Percentiles rank a stretch among this genome's conserved stretches.
Evolutionary conservation across 2,329 filamentous ascomycete species (phyloP).

Genomic region (Xylaria sp.): DNA sequence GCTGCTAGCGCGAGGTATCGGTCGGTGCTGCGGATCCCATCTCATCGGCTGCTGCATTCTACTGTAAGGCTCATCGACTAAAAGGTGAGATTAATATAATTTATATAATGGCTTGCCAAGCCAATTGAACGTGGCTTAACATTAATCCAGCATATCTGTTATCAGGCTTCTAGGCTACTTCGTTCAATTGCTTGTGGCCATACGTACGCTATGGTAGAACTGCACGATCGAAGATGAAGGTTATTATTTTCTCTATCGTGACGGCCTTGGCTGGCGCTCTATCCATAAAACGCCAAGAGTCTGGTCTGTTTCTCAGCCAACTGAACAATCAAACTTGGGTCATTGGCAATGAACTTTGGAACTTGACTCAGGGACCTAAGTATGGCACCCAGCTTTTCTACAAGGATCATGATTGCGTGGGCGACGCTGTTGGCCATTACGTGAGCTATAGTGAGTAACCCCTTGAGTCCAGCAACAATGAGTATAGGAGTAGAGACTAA

Average conservation of each 20-base stretch:
- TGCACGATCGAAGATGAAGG: slow-evolving; percentile 2
- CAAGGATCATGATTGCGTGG: slow-evolving; percentile 40
- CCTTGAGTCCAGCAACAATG: background rate
- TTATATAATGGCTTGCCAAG: background rate
- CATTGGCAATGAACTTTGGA: slow-evolving; percentile 43
- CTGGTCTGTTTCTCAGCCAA: slow-evolving; percentile 37
- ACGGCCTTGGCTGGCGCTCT: background rate
- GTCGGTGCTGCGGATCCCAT: background rate
- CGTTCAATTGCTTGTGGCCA: background rate
- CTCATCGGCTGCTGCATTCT: background rate
- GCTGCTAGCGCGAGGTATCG: slow-evolving; percentile 1
- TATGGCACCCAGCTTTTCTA: slow-evolving; percentile 40
- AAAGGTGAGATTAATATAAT: background rate
- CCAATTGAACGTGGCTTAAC: background rate
- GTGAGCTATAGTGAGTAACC: slow-evolving; percentile 40
- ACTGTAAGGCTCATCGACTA: background rate
- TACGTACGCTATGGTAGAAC: background rate
- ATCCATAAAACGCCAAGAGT: background rate
- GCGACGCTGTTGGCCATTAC: slow-evolving; percentile 41
- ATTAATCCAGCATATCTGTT: background rate
- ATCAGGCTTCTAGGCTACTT: background rate
- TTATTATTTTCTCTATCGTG: background rate
- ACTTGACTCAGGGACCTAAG: slow-evolving; percentile 38
- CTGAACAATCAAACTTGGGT: slow-evolving; percentile 39
- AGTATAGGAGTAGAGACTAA: background rate